These are phyloP conservation scores for Xylaria sp. DNA, from an alignment of 495 filamentous ascomycete genomes.

Conservation along the genomic window DNA sequence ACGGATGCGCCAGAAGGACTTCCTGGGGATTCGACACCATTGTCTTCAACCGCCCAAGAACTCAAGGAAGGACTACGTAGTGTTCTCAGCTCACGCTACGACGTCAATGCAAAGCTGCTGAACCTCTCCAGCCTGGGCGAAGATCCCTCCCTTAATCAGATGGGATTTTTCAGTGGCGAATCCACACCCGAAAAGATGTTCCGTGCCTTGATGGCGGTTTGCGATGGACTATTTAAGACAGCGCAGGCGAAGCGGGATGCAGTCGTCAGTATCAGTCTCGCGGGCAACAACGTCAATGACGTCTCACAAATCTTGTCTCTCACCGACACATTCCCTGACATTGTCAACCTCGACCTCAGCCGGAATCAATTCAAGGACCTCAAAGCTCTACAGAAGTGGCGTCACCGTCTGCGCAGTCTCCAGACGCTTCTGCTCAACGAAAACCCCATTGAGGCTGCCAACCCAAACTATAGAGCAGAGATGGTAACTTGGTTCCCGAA, in stretches of 20 bases:
- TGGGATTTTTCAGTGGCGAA: slow-evolving; percentile 76
- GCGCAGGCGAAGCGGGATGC: slow-evolving; percentile 70
- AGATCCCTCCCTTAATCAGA: slow-evolving; percentile 69
- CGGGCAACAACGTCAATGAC: slow-evolving; percentile 75
- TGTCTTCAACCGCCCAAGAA: slow-evolving; percentile 53
- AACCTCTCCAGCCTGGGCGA: slow-evolving; percentile 76
- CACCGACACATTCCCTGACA: slow-evolving; percentile 75
- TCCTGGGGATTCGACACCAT: slow-evolving; percentile 34
- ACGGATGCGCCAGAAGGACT: slow-evolving; percentile 42
- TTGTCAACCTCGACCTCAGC: slow-evolving; percentile 86
- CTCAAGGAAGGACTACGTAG: slow-evolving; percentile 50
- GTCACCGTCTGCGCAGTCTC: slow-evolving; percentile 74
- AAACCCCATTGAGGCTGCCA: slow-evolving; percentile 72
- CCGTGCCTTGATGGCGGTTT: slow-evolving; percentile 83
- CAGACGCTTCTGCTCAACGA: slow-evolving; percentile 79
- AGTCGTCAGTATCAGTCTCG: slow-evolving; percentile 77
- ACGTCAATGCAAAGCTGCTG: slow-evolving; percentile 71
- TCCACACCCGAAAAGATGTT: slow-evolving; percentile 87
- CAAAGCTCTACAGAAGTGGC: slow-evolving; percentile 75
- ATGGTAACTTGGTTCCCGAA: slow-evolving; percentile 82
- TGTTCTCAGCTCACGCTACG: slow-evolving; percentile 78
- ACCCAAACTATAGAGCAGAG: slow-evolving; percentile 69
- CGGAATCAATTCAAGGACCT: slow-evolving; percentile 76
- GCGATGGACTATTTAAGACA: slow-evolving; percentile 72
- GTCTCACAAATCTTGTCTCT: slow-evolving; percentile 73